Evolutionary conservation across 768 basidiomycete species (phyloP).

Genomic region (Exsudoporus frostii): DNA sequence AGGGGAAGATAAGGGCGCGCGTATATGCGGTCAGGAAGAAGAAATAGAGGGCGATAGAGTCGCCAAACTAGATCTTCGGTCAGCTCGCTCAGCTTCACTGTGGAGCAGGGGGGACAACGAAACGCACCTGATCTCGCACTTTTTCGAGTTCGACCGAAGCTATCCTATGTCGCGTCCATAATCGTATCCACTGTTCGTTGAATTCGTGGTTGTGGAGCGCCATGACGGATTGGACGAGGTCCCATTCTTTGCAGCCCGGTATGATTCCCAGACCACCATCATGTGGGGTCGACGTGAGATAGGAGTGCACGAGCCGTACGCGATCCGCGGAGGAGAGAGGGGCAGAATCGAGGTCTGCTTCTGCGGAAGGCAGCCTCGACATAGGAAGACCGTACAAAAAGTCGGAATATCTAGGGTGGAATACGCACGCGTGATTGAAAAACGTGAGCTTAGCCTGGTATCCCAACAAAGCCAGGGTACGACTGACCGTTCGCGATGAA

Average conservation of each 20-base stretch:
- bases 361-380: slow-evolving; percentile 40
- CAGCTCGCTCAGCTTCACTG: background rate
- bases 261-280: slow-evolving; percentile 87
- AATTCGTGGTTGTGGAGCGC: slow-evolving; percentile 81
- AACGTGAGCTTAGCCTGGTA: background rate
- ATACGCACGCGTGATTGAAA: background rate
- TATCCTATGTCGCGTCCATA: slow-evolving; percentile 67
- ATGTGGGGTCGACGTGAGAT: slow-evolving; percentile 62
- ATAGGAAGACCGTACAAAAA: slow-evolving; percentile 74
- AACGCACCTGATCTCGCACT: slow-evolving; percentile 68
- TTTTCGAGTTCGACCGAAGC: slow-evolving; percentile 62
- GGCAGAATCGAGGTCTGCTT: slow-evolving; percentile 41
- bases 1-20: slow-evolving; percentile 71
- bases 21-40: slow-evolving; percentile 86
- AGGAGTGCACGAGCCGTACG: slow-evolving; percentile 73
- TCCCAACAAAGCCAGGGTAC: background rate
- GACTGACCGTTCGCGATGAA: slow-evolving; percentile 71
- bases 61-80: slow-evolving; percentile 57
- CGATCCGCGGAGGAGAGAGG: slow-evolving; percentile 69
- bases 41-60: slow-evolving; percentile 84
- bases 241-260: slow-evolving; percentile 69
- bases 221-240: slow-evolving; percentile 76
- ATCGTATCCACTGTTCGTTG: slow-evolving; percentile 74
- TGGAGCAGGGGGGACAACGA: background rate
- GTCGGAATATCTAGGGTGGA: slow-evolving; percentile 56